Conservation (phyloP, 192 early-diverging fungal genomes). For the Backusella australiensis region DNA sequence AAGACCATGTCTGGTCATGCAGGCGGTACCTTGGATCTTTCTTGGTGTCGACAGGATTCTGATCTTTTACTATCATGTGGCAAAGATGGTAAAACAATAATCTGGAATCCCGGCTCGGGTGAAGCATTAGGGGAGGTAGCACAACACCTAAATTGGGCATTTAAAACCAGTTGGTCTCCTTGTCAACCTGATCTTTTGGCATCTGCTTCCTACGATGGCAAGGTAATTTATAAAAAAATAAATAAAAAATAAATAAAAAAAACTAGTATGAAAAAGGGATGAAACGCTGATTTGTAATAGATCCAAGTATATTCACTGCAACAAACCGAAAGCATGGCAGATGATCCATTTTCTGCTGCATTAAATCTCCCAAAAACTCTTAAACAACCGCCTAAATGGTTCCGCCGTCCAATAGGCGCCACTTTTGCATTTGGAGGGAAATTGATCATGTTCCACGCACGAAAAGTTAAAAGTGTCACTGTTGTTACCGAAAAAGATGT, state of each 20-base stretch:
- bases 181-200: constrained; percentile 88
- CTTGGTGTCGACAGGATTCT: constrained; percentile 94
- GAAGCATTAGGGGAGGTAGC: constrained; percentile 87
- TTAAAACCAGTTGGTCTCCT: constrained; percentile 94
- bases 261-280: neutral
- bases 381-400: constrained; percentile 90
- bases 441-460: constrained; percentile 66
- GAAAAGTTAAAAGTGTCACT: constrained; percentile 25
- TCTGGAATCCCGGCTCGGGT: constrained; percentile 83
- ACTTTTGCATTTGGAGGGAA: constrained; percentile 87
- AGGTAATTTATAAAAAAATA: constrained; percentile 33
- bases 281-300: neutral
- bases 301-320: neutral
- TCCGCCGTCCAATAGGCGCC: constrained; percentile 79
- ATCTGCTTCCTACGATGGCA: constrained; percentile 90
- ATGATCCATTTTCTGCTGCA: neutral
- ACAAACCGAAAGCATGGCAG: neutral
- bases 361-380: constrained; percentile 28
- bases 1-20: constrained; percentile 80
- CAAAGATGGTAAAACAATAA: constrained; percentile 91
- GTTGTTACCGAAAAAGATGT: constrained; percentile 20
- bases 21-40: constrained; percentile 86
- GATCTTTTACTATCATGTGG: constrained; percentile 87
- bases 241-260: no score
- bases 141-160: constrained; percentile 84